Conservation (phyloP, 2,329 filamentous ascomycete genomes). For the Phialemoniopsis sp. region DNA sequence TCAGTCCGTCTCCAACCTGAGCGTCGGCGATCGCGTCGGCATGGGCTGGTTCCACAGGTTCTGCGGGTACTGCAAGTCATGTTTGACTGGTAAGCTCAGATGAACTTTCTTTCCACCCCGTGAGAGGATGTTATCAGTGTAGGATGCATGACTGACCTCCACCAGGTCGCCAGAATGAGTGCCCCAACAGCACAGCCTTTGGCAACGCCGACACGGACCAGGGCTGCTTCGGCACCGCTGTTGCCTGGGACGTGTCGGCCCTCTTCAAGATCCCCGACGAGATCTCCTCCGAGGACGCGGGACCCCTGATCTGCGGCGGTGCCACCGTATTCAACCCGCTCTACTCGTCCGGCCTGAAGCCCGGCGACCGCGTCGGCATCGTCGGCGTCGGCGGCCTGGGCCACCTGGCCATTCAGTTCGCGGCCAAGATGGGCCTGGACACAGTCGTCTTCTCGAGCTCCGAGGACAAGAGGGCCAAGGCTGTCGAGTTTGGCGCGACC, state of each 20-base stretch:
- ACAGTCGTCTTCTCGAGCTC: slow-evolving; percentile 61
- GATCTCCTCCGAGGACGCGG: slow-evolving; percentile 23
- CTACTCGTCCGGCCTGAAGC: slow-evolving; percentile 14
- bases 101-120: slow-evolving; percentile 18
- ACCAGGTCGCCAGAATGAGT: slow-evolving; percentile 14
- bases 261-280: slow-evolving; percentile 33
- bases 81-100: slow-evolving; percentile 6
- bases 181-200: slow-evolving; percentile 24
- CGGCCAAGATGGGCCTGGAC: slow-evolving; percentile 23
- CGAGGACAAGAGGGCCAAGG: slow-evolving; percentile 54
- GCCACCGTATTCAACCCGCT: slow-evolving; percentile 34
- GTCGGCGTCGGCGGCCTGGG: slow-evolving; percentile 63
- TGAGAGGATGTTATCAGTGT: background rate
- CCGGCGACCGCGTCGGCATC: slow-evolving; percentile 36
- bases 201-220: slow-evolving; percentile 38
- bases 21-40: slow-evolving; percentile 32
- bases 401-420: slow-evolving; percentile 59
- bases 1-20: slow-evolving; percentile 14
- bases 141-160: slow-evolving; percentile 3
- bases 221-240: slow-evolving; percentile 37
- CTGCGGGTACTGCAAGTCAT: slow-evolving; percentile 31
- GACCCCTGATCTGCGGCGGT: slow-evolving; percentile 35
- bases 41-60: slow-evolving; percentile 33
- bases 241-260: slow-evolving; percentile 42
- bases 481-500: slow-evolving; percentile 55